Conservation (phyloP, 179 eudicot species). For the Pouteria campechiana region DNA sequence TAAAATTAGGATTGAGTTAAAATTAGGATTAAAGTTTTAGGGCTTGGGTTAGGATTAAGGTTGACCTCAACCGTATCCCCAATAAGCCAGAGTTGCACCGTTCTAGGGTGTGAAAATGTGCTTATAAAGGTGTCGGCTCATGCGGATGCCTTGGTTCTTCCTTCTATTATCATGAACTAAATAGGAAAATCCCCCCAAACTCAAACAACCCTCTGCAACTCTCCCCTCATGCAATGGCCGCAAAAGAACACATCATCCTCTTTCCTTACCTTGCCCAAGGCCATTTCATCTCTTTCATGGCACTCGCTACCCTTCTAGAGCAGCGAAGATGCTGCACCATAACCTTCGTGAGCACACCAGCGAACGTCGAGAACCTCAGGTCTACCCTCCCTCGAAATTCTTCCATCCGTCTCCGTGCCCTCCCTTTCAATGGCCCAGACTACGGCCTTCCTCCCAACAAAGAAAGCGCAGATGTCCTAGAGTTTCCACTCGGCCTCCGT, state of each 20-base stretch:
- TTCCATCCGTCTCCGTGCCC: constrained; percentile 19
- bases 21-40: too few relatives aligned
- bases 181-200: too few relatives aligned
- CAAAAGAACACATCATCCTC: constrained; percentile 22
- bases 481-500: constrained; percentile 8
- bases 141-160: too few relatives aligned
- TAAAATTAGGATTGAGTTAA: too few relatives aligned
- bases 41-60: too few relatives aligned
- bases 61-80: too few relatives aligned
- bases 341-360: constrained; percentile 45
- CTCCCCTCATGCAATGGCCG: too few relatives aligned
- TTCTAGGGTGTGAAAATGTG: too few relatives aligned
- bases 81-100: too few relatives aligned
- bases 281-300: constrained; percentile 49
- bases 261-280: constrained; percentile 56
- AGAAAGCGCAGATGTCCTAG: constrained; percentile 27
- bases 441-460: constrained; percentile 43
- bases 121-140: too few relatives aligned
- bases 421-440: constrained; percentile 40
- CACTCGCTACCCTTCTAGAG: constrained; percentile 23
- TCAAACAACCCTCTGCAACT: too few relatives aligned
- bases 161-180: too few relatives aligned
- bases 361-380: constrained; percentile 28
- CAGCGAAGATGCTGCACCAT: constrained; percentile 20
- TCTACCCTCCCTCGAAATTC: constrained; percentile 6